Evolutionary conservation across 1,284 basidiomycete genomes (phyloP), one percentile per base, ranked within the genome.

Genomic region (Hypsizygus ulmarius): DNA sequence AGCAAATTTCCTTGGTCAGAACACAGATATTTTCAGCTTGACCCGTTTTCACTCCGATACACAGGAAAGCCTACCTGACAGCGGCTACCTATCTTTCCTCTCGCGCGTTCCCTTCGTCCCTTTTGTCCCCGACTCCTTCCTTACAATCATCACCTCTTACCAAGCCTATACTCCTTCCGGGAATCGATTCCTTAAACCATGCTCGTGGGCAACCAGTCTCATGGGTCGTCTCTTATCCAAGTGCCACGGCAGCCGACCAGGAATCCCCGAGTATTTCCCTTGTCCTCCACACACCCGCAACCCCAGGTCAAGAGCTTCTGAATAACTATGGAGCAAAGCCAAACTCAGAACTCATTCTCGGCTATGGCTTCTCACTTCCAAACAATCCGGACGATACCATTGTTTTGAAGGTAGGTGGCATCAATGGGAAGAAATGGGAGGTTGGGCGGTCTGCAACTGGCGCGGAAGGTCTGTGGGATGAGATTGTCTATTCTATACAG

Each of bases 241-340:
- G 62, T 1, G 33, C 59, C 41, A 32, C 56, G 16, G 21, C 43
- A 12, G 15, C 50, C 35, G 45, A 42, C n/a, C 43, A 50, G 25
- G 33, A 59, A 40, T 45, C 45, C 7, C 59, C 61, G 32, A 56
- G 49, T 12, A 65, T 71, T 46, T 66, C 77, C 6, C 65, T 82
- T 50, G 67, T 84, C 2, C 64, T 78, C n/a, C 82, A 81, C 53
- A 63, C 60, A 1, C 36, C 71, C 0, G 67, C 72, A 1, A 53
- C 55, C 0, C 52, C 66, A 3, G 77, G 74, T 34, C 56, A 72
- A 12, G 87, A 96, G 64, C 69, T 93, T n/a, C 85, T 87, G 72
- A 96, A 95, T 68, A 95, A 94, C 62, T 92, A 92, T 60, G 90
- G 90, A 0, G 76, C 80, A 0, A 93, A 92, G 64, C 82, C 91